Evolutionary conservation across 2,329 filamentous ascomycete species (phyloP).

Genomic region (Alternaria burnsii): DNA sequence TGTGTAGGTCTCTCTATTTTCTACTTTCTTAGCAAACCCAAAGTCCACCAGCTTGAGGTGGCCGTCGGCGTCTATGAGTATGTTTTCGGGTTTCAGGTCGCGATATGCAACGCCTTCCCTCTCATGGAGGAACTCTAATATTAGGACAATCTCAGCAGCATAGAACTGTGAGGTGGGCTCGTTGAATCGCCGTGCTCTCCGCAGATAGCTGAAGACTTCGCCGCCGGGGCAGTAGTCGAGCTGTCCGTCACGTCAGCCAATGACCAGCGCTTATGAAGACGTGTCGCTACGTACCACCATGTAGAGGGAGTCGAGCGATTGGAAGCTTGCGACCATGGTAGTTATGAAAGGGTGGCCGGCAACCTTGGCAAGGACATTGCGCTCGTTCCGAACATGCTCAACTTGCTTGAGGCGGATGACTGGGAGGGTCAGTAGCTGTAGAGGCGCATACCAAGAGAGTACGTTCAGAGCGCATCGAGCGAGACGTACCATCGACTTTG

Average conservation of each 20-base stretch:
- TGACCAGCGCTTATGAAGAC: background rate
- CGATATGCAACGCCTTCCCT: constrained; percentile 81
- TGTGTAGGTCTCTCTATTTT: constrained; percentile 78
- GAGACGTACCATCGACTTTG: constrained; percentile 59
- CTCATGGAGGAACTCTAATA: constrained; percentile 83
- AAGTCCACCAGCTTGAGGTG: constrained; percentile 87
- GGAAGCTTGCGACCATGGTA: constrained; percentile 78
- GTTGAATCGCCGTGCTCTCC: constrained; percentile 79
- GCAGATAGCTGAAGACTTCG: constrained; percentile 84
- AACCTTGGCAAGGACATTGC: constrained; percentile 78
- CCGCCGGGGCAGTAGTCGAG: constrained; percentile 85
- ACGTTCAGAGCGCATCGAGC: background rate
- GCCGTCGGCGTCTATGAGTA: constrained; percentile 77
- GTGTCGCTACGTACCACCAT: constrained; percentile 65
- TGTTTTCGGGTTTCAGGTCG: constrained; percentile 84
- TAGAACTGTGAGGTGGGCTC: constrained; percentile 83
- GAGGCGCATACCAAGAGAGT: constrained; percentile 2
- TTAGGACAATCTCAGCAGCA: constrained; percentile 82
- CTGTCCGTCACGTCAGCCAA: constrained; percentile 42
- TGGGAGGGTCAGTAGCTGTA: constrained; percentile 44
- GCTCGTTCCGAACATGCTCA: constrained; percentile 86
- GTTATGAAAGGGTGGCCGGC: constrained; percentile 86
- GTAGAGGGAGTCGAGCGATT: constrained; percentile 80
- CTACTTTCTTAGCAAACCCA: constrained; percentile 82
- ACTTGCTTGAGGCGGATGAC: constrained; percentile 86